Evolutionary conservation across 2,329 filamentous ascomycete genomes (phyloP).

Genomic region (Rutstroemia sp.): DNA sequence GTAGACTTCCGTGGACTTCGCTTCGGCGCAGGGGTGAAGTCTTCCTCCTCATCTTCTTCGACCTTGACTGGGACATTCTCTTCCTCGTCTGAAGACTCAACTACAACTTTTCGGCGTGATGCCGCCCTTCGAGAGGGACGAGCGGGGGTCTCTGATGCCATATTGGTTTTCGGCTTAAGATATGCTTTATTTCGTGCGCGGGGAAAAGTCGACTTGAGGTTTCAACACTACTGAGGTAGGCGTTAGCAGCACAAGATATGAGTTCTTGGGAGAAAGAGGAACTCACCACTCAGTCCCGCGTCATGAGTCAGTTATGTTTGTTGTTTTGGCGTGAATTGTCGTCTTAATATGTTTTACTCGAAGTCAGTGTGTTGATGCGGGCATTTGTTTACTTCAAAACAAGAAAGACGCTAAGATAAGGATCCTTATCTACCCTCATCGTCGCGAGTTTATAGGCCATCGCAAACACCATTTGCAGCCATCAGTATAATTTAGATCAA

Average conservation of each 20-base stretch:
- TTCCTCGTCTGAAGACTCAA: slow-evolving; percentile 71
- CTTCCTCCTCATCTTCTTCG: slow-evolving; percentile 60
- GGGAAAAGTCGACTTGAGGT: background rate
- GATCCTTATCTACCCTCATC: slow-evolving; percentile 8
- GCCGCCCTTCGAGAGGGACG: slow-evolving; percentile 53
- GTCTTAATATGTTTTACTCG: slow-evolving; percentile 1
- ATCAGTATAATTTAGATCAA: too few relatives aligned
- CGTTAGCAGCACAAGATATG: background rate
- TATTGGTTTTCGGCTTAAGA: background rate
- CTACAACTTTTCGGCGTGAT: slow-evolving; percentile 62
- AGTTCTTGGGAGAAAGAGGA: background rate
- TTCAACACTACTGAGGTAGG: background rate
- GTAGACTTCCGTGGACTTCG: slow-evolving; percentile 49
- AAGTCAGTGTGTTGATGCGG: background rate
- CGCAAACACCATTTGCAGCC: too few relatives aligned
- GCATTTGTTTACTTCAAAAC: slow-evolving; percentile 11
- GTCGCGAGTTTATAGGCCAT: background rate
- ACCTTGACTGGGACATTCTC: slow-evolving; percentile 57
- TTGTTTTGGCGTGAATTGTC: background rate
- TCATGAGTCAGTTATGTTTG: background rate
- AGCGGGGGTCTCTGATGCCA: slow-evolving; percentile 32
- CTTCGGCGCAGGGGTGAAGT: slow-evolving; percentile 62
- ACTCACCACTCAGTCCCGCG: background rate
- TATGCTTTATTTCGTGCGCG: slow-evolving; percentile 10
- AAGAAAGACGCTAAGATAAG: slow-evolving; percentile 20